Evolutionary conservation across 495 filamentous ascomycete genomes (phyloP).

Genomic region (Penicillium pulvis): DNA sequence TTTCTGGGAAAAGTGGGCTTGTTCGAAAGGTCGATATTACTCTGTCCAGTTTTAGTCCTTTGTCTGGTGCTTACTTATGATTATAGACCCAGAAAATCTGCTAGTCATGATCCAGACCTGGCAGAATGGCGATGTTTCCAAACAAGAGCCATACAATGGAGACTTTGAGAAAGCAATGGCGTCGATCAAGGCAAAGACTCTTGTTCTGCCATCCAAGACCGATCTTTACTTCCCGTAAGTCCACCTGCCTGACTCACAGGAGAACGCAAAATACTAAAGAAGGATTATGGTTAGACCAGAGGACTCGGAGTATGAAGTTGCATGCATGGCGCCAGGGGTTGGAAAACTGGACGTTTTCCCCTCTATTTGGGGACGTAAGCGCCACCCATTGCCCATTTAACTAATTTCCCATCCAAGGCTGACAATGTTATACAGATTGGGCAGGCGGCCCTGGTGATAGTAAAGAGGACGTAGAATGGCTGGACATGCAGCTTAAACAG

Average conservation of each 20-base stretch:
- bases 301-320: constrained; percentile 68
- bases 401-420: constrained; percentile 10
- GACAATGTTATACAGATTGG: constrained; percentile 38
- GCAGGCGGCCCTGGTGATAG: constrained; percentile 66
- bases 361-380: constrained; percentile 68
- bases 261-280: constrained; percentile 21
- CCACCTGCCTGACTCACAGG: not conserved
- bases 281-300: constrained; percentile 49
- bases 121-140: constrained; percentile 68
- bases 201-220: constrained; percentile 66
- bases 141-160: constrained; percentile 64
- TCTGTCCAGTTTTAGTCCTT: not conserved
- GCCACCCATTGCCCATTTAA: constrained; percentile 16
- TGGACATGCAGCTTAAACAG: constrained; percentile 58
- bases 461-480: constrained; percentile 65
- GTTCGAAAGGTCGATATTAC: constrained; percentile 53
- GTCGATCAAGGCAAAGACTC: constrained; percentile 65
- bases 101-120: constrained; percentile 71
- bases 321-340: constrained; percentile 61
- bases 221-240: constrained; percentile 74
- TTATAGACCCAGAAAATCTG: constrained; percentile 65
- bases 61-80: not conserved
- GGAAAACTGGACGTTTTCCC: constrained; percentile 60
- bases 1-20: constrained; percentile 75
- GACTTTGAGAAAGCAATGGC: constrained; percentile 65